phyloP scores from a whole-genome alignment of 1,139 yeast genomes.

The Candida sp. region DNA sequence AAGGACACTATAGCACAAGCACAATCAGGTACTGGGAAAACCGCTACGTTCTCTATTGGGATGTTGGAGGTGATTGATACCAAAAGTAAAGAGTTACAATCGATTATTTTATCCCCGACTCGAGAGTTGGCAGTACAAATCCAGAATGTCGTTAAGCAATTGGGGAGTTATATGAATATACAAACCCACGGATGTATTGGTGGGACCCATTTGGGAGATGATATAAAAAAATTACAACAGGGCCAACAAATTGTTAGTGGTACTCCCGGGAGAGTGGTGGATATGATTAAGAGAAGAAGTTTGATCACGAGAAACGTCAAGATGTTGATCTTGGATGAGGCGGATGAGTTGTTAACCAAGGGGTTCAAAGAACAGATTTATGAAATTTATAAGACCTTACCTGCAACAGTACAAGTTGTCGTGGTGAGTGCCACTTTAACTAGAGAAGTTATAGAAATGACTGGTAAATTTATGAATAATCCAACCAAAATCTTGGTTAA shows the following conservation, averaged over 20 bases:
- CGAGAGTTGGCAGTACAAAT: constrained; percentile 92
- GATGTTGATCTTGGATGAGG: constrained; percentile 88
- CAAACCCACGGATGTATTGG: constrained; percentile 93
- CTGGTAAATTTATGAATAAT: constrained; percentile 83
- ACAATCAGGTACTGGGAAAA: constrained; percentile 97
- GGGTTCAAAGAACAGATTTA: constrained; percentile 94
- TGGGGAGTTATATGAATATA: constrained; percentile 84
- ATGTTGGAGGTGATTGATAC: constrained; percentile 80
- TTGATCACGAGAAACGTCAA: constrained; percentile 69
- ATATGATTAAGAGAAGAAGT: constrained; percentile 76
- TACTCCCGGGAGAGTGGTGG: constrained; percentile 93
- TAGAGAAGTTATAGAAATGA: constrained; percentile 79
- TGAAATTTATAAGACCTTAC: constrained; percentile 79
- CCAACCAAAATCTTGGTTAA: constrained; percentile 90
- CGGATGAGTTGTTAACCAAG: constrained; percentile 86
- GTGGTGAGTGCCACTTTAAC: constrained; percentile 94
- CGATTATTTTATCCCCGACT: constrained; percentile 90
- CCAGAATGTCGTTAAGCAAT: constrained; percentile 74
- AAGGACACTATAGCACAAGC: constrained; percentile 96
- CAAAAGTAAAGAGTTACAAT: constrained; percentile 67
- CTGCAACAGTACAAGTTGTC: constrained; percentile 84
- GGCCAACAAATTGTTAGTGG: constrained; percentile 96
- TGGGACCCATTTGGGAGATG: constrained; percentile 83
- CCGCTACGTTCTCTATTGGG: constrained; percentile 94
- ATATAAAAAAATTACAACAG: constrained; percentile 62